A percentile compares a stretch with the other conserved stretches of the same genome.
phyloP scores from a whole-genome alignment of 306 rosid genomes.

The Neltuma alba region DNA sequence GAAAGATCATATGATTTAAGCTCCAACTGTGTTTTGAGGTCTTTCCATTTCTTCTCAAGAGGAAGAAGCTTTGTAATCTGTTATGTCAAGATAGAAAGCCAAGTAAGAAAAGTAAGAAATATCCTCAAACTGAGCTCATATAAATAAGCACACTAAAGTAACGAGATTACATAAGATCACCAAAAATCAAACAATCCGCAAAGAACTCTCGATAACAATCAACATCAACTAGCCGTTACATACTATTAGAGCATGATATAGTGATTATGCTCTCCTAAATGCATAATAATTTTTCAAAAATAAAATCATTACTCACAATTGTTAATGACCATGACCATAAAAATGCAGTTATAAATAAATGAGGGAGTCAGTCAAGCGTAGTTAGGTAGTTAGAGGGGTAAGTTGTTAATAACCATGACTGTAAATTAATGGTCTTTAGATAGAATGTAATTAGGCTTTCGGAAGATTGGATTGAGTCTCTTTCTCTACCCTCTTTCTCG shows the following conservation, averaged over 20 bases:
- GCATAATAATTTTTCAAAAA: too few species aligned
- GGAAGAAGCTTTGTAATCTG: constrained; percentile 85
- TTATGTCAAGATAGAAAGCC: constrained; percentile 38
- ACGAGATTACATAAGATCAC: constrained; percentile 15
- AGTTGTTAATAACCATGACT: too few species aligned
- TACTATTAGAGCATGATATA: too few species aligned
- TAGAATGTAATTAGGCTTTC: too few species aligned
- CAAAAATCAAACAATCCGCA: neutral
- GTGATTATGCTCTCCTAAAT: neutral
- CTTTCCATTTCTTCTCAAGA: constrained; percentile 70
- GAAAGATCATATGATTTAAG: constrained; percentile 82
- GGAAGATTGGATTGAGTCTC: too few species aligned
- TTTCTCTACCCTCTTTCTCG: too few species aligned
- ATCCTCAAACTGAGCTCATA: neutral
- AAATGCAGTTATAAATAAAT: too few species aligned
- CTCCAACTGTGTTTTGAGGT: constrained; percentile 76
- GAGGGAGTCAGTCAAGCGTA: too few species aligned
- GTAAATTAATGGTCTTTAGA: too few species aligned
- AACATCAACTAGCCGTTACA: neutral
- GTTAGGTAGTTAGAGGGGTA: too few species aligned
- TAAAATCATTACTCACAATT: neutral
- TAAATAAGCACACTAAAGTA: constrained; percentile 5
- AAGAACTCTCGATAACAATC: neutral
- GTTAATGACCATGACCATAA: too few species aligned
- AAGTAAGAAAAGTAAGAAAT: constrained; percentile 25